These are phyloP conservation scores for Spiraea crenata DNA, from an alignment of 331 rosid species.

Conservation along the genomic window DNA sequence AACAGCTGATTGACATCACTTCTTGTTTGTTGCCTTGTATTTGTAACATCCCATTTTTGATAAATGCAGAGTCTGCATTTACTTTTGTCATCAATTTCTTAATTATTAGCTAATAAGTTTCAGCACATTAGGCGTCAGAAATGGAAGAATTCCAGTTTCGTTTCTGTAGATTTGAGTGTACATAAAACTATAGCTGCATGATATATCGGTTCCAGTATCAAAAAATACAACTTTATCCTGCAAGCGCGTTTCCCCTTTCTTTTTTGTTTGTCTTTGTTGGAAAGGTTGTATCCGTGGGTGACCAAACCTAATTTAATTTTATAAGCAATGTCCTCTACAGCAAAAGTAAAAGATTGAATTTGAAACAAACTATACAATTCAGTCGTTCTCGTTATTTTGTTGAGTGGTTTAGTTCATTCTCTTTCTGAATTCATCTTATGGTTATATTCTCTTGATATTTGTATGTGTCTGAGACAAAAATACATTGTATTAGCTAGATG, in stretches of 20 bases:
- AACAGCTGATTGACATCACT: constrained; percentile 6
- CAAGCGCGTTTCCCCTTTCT: neutral
- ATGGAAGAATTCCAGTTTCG: neutral
- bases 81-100: neutral
- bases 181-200: neutral
- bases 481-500: neutral
- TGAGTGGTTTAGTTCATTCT: neutral
- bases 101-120: neutral
- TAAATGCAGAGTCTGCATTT: neutral
- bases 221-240: neutral
- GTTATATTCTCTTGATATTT: neutral
- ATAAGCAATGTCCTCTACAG: neutral
- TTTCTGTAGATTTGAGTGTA: constrained; percentile 3
- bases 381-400: neutral
- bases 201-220: neutral
- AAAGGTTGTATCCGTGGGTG: neutral
- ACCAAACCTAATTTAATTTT: neutral
- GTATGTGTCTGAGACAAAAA: neutral
- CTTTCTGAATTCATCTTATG: neutral
- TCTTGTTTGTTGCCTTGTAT: neutral
- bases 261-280: too few species aligned
- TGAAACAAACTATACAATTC: neutral
- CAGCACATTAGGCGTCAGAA: constrained; percentile 2
- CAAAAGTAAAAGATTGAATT: neutral
- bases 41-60: neutral